Evolutionary conservation across 208 protist genomes (phyloP).

Genomic region (Trypanosoma caninum): DNA sequence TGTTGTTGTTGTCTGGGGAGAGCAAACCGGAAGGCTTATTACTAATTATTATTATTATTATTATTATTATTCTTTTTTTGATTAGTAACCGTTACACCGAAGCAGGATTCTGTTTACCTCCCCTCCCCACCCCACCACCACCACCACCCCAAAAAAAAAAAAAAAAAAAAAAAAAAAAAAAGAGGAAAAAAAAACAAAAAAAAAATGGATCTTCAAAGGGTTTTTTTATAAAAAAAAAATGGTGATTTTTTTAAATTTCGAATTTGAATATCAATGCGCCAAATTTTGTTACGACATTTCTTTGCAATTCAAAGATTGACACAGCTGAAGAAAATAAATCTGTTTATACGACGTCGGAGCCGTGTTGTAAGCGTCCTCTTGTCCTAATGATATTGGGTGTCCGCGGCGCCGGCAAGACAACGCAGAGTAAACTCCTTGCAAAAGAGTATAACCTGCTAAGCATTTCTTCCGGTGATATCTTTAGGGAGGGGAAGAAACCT

Average conservation of each 20-base stretch:
- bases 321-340: constrained; percentile 11
- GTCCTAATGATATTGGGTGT: constrained; percentile 77
- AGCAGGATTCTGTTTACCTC: too few relatives aligned
- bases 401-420: constrained; percentile 83
- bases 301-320: constrained; percentile 10
- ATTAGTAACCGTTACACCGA: too few relatives aligned
- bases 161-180: not conserved
- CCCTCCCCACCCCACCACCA: too few relatives aligned
- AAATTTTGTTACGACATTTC: constrained; percentile 52
- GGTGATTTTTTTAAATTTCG: constrained; percentile 1
- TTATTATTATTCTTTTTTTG: too few relatives aligned
- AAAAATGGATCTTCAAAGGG: not conserved
- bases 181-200: not conserved
- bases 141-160: too few relatives aligned
- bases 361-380: constrained; percentile 28
- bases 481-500: constrained; percentile 67
- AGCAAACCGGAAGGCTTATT: too few relatives aligned
- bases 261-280: constrained; percentile 60
- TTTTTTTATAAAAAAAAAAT: constrained; percentile 3
- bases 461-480: constrained; percentile 69
- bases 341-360: constrained; percentile 9
- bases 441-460: constrained; percentile 67
- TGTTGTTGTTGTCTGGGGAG: not conserved
- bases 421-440: constrained; percentile 48
- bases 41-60: too few relatives aligned